Evolutionary conservation across 2,329 filamentous ascomycete genomes (phyloP), one percentile per base, ranked within the genome.

Genomic region (Mycosphaerella sp.): DNA sequence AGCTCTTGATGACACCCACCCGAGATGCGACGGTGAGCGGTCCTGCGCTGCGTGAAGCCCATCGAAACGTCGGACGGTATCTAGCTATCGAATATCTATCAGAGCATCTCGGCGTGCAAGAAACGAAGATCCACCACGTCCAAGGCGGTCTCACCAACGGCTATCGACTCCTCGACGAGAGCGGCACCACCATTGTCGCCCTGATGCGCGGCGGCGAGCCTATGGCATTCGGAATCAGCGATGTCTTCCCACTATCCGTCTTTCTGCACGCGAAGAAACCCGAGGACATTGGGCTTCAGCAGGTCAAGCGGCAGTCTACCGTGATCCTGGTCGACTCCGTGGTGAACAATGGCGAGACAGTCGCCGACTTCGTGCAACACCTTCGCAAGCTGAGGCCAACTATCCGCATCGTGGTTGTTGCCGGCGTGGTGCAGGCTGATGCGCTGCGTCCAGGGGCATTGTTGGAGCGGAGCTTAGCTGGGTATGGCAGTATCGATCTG

Each of bases 141-240:
- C 76, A 79, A 53, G 76, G 73, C 2, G 53, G 72, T 25, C 4
- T 53, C 1, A 73, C 70, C 0, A 61, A 30, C 6, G 80, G 80
- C 0, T 68, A 76, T 58, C 71, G 67, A 4, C 67, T 84, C 1
- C 49, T 39, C 0, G 21, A 75, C 47, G 79, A 84, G 59, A 6
- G 66, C 1, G 46, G 67, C 6, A 84, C 78, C 0, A 50, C 71
- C 1, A 82, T 85, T 41, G 66, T 84, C 0, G 70, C 80, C 0
- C 54, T 84, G 16, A 84, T 85, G 80, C 77, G 79, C 7, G 79
- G 77, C 2, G 80, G 80, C 8, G 79, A 82, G 55, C 72, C 80
- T 0, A 80, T 85, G 76, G 81, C 81, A 0, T 62, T 75, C 1
- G 80, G 80, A 0, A 69, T 85, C 43, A 78, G 64, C 55, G 71